Conservation (phyloP, 2,329 filamentous ascomycete genomes). For the Aspergillus aculeatinus region DNA sequence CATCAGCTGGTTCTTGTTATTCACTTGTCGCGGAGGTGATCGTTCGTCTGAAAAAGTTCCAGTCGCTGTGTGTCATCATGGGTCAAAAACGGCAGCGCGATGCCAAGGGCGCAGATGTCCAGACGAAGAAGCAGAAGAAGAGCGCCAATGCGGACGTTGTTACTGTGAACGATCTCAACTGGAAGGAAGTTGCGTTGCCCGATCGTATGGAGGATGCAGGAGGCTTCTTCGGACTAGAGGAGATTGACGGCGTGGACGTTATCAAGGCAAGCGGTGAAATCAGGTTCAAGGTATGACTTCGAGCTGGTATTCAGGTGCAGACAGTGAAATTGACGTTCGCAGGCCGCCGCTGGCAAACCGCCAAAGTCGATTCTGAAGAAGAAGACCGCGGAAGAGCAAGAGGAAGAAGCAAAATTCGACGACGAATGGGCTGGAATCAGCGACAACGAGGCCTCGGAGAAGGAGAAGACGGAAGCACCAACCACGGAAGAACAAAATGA, state of each 20-base stretch:
- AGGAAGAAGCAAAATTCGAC: constrained; percentile 41
- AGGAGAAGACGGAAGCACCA: constrained; percentile 18
- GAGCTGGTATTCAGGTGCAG: background rate
- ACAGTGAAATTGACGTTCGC: constrained; percentile 9
- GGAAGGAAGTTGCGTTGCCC: constrained; percentile 66
- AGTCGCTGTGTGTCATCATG: constrained; percentile 22
- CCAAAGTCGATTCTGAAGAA: constrained; percentile 35
- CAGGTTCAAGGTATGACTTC: constrained; percentile 41
- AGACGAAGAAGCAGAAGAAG: constrained; percentile 40
- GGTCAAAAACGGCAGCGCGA: constrained; percentile 39
- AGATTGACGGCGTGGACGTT: constrained; percentile 89
- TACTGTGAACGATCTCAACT: constrained; percentile 55
- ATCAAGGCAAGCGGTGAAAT: constrained; percentile 58
- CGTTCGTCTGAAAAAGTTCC: background rate
- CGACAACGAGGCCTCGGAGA: constrained; percentile 44
- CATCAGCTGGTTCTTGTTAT: background rate
- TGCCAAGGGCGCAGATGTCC: constrained; percentile 25
- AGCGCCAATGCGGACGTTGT: constrained; percentile 26
- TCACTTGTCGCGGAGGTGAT: background rate
- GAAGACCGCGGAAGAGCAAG: constrained; percentile 16
- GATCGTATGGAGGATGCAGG: constrained; percentile 85
- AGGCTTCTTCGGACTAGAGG: constrained; percentile 88
- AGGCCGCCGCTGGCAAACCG: constrained; percentile 37
- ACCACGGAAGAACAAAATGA: constrained; percentile 13
- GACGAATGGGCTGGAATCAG: constrained; percentile 67